Conservation (phyloP, 2,329 filamentous ascomycete genomes). For the Penicillium sp. region DNA sequence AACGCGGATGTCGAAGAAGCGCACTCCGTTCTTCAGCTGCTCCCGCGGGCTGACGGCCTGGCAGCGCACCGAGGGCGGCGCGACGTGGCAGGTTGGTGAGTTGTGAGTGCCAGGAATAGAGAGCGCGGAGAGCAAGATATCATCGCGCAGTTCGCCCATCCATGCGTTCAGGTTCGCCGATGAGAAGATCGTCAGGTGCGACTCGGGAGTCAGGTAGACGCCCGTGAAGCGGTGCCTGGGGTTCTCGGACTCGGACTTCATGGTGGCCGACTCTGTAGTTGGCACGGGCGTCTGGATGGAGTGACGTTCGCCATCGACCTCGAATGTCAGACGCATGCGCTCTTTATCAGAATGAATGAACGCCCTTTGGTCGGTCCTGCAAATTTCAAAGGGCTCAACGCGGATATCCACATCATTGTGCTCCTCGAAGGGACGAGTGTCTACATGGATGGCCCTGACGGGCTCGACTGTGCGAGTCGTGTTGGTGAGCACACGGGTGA, state of each 20-base stretch:
- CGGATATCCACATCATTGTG: conserved; percentile 65
- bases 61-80: conserved; percentile 89
- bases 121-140: conserved; percentile 74
- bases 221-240: conserved; percentile 64
- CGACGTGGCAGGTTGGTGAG: conserved; percentile 79
- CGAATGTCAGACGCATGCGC: conserved; percentile 74
- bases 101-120: conserved; percentile 97
- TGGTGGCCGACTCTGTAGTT: conserved; percentile 61
- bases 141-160: conserved; percentile 78
- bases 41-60: conserved; percentile 76
- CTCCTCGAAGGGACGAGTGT: conserved; percentile 63
- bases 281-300: conserved; percentile 72
- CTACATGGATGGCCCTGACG: conserved; percentile 50
- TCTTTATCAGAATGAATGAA: conserved; percentile 63
- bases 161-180: conserved; percentile 71
- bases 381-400: conserved; percentile 70
- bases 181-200: conserved; percentile 66
- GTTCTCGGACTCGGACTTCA: conserved; percentile 60
- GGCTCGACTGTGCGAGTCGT: conserved; percentile 48
- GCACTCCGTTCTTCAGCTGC: conserved; percentile 86
- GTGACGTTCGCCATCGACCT: conserved; percentile 66
- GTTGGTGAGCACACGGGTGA: conserved; percentile 50
- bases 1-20: conserved; percentile 91
- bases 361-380: conserved; percentile 64
- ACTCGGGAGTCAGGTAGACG: conserved; percentile 63